Conservation (phyloP, 2,329 filamentous ascomycete species). For the Cercospora berteroae region DNA sequence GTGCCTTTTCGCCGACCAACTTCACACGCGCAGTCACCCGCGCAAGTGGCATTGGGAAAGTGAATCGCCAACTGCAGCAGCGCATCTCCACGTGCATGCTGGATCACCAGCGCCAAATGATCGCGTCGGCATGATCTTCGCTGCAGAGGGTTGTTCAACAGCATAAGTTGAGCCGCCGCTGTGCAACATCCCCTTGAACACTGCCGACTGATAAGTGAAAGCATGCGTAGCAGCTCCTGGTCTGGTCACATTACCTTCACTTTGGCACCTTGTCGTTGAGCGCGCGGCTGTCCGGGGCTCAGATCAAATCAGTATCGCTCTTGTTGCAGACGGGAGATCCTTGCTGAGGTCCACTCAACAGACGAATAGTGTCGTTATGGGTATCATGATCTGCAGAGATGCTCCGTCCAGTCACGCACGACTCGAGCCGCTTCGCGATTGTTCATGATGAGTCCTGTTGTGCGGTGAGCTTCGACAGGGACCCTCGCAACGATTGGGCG, state of each 20-base stretch:
- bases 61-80: neutral
- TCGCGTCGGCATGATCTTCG: neutral
- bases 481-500: neutral
- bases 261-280: neutral
- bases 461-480: neutral
- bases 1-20: neutral
- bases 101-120: neutral
- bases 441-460: neutral
- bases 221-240: neutral
- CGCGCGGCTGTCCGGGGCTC: neutral
- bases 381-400: neutral
- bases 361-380: neutral
- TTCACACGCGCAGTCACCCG: neutral
- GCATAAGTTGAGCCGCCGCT: neutral
- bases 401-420: neutral
- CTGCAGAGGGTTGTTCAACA: neutral
- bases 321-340: neutral
- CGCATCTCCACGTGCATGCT: neutral
- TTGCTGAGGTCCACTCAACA: neutral
- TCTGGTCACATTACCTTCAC: neutral
- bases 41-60: neutral
- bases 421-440: neutral
- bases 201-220: neutral
- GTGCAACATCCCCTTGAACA: neutral
- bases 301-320: neutral